Evolutionary conservation across 1,139 yeast species (phyloP), one percentile per base, ranked within the genome.

Genomic region (Scheffersomyces illinoinensis): DNA sequence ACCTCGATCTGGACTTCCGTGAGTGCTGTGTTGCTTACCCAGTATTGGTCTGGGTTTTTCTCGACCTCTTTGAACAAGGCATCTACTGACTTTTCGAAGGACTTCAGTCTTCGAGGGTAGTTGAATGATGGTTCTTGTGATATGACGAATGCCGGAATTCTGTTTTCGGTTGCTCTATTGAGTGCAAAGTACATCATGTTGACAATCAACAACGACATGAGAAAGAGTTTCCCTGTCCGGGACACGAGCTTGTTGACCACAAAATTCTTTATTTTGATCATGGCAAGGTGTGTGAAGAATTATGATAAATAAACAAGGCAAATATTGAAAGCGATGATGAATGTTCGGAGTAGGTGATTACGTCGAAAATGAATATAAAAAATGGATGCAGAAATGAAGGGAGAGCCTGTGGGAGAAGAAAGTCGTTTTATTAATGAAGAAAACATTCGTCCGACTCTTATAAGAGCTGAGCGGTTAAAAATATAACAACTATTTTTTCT

Each of bases 21-120:
- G 48, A 62, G 53, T 6, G 56, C 63, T 43, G 64, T 64, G 33
- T 63, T 56, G 8, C 66, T 63, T 10, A 61, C 49, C 68, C 70
- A 65, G 52, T 59, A 70, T 7, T 63, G 56, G 20, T 62, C 59
- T 24, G 56, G 59, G 26, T 66, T 60, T 7, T 50, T 21, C 20
- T 56, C 53, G 10, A 67, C 63, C 48, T 53, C 20, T 12, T 52
- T 18, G 55, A 65, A 61, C 3, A 55, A 54, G 6, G 52, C 46
- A 3, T 48, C 52, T 12, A 62, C 43, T 5, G 52, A 24, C 43
- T 60, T 55, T 14, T 58, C 57, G 19, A 63, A 58, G 24, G 58
- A 49, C n/a, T 26, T 33, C 43, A 33, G 43, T 33, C 17, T 48
- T 20, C 33, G 4, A 24, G 33, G 33, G 33, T 24, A 20, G 51